Percentiles rank a stretch among this genome's conserved stretches.
phyloP scores from a whole-genome alignment of 2,329 filamentous ascomycete species.

The Penicillium frequentans region DNA sequence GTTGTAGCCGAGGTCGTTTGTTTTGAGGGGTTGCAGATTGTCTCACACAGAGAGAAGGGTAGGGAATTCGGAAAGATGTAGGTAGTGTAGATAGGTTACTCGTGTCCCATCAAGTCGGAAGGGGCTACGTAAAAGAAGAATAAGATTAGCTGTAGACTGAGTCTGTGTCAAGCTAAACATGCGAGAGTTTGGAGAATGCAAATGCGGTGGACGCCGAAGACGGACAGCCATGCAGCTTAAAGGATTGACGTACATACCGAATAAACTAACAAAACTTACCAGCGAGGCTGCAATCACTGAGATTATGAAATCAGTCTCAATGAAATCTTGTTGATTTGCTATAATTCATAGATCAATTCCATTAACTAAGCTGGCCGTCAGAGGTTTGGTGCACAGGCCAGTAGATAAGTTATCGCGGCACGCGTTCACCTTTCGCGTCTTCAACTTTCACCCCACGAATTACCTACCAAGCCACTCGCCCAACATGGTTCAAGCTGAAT shows the following conservation, averaged over 20 bases:
- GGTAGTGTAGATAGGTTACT: not conserved
- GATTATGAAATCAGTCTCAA: not conserved
- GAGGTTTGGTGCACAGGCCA: conserved; percentile 6
- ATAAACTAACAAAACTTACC: not conserved
- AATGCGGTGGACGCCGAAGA: not conserved
- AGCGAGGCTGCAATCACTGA: not conserved
- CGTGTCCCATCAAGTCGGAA: not conserved
- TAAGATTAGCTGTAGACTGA: not conserved
- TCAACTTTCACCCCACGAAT: conserved; percentile 3
- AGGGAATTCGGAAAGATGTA: not conserved
- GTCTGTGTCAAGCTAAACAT: not conserved
- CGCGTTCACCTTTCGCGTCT: conserved; percentile 34
- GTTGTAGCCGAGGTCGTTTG: not conserved
- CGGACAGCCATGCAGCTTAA: not conserved
- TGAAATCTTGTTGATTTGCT: not conserved
- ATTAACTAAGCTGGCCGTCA: not conserved
- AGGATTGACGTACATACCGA: not conserved
- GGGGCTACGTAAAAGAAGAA: not conserved
- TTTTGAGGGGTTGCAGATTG: not conserved
- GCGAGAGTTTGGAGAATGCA: not conserved
- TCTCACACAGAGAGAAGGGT: not conserved
- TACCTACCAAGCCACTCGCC: conserved; percentile 1
- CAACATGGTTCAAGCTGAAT: conserved; percentile 48
- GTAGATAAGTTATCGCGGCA: conserved; percentile 26
- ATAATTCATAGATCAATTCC: not conserved